Base-by-base conservation (phyloP, 1,284 basidiomycete genomes). In the Cryptococcus sp. region DNA sequence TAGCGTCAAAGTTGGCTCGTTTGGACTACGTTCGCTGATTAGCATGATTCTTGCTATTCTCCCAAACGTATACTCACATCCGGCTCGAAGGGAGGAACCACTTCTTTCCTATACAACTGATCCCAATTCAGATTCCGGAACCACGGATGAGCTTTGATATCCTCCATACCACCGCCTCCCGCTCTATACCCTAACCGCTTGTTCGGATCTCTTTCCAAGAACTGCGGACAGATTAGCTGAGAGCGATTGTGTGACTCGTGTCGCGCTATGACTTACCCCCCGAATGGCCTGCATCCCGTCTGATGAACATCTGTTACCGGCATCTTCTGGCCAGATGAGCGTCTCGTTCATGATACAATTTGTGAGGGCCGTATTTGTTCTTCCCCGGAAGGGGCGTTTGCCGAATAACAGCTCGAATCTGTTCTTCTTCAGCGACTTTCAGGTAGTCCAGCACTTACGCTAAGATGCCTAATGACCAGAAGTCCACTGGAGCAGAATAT, bases 1-100 rank as follows among this genome's bases (percentile, higher is more conserved):
- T 96, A n/a, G 94, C 94, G 74, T 99, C 95, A 76, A 98, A 99
- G 78, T 99, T 98, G 20, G 95, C 93, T 78, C 95, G 95, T 80
- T 97, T 97, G 22, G 88, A 87, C 92, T 96, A 75, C 23, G 60
- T 44, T 17, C 47, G 47, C 38, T 20, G 50, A 50, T 58, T 57
- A 61, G 63, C 50, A 17, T 10, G 16, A 16, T 23, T 17, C 20
- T 19, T 16, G 31, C 6, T 20, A 11, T 16, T 3, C 13, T 27
- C 31, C 42, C n/a, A 40, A 49, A 20, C 17, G 20, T 17, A 7
- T 16, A 78, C 78, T 73, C 54, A 77, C 76, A 76, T 98, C 94
- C 53, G 95, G 95, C 59, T 92, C 85, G 72, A 98, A 99, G 0
- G 93, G 91, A 41, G 95, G 87, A 0, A 81, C 83, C 27, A 88